Evolutionary conservation across 768 basidiomycete species (phyloP).

Genomic region (Stropharia rugosoannulata): DNA sequence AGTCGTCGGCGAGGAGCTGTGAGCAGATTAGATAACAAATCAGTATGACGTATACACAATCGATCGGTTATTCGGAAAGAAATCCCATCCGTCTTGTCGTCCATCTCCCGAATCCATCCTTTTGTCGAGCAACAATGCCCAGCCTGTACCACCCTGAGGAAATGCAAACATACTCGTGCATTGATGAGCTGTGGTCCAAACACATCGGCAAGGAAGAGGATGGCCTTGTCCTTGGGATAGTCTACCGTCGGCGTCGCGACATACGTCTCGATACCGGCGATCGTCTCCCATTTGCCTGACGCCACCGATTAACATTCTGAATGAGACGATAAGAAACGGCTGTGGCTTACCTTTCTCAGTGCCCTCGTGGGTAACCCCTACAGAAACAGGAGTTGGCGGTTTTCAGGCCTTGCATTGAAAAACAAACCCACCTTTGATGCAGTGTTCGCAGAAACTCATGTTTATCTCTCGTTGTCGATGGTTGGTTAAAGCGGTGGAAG

Average conservation of each 20-base stretch:
- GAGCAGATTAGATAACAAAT: not conserved
- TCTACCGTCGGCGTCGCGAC: slow-evolving; percentile 50
- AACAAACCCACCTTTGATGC: slow-evolving; percentile 45
- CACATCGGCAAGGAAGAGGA: slow-evolving; percentile 54
- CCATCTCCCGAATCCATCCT: too few species aligned
- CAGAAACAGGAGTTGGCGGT: not conserved
- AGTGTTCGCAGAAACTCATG: slow-evolving; percentile 47
- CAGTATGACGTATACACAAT: not conserved
- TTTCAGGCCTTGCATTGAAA: not conserved
- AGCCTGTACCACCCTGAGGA: not conserved
- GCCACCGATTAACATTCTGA: not conserved
- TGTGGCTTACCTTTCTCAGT: slow-evolving; percentile 36
- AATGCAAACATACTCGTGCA: slow-evolving; percentile 30
- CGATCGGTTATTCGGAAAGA: too few species aligned
- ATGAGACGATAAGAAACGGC: not conserved
- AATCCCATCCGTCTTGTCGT: too few species aligned
- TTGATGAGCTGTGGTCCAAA: slow-evolving; percentile 52
- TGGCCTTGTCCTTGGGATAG: slow-evolving; percentile 53
- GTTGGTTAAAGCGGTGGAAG: slow-evolving; percentile 4
- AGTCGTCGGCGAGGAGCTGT: slow-evolving; percentile 41
- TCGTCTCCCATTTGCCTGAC: slow-evolving; percentile 44
- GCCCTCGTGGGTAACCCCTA: slow-evolving; percentile 54
- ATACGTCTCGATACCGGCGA: slow-evolving; percentile 51
- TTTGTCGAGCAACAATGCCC: not conserved
- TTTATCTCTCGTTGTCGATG: not conserved